Percentiles rank a stretch among this genome's conserved stretches.
These are phyloP conservation scores for Sequoiadendron giganteum DNA, from an alignment of 75 land plant genomes.

Conservation along the genomic window DNA sequence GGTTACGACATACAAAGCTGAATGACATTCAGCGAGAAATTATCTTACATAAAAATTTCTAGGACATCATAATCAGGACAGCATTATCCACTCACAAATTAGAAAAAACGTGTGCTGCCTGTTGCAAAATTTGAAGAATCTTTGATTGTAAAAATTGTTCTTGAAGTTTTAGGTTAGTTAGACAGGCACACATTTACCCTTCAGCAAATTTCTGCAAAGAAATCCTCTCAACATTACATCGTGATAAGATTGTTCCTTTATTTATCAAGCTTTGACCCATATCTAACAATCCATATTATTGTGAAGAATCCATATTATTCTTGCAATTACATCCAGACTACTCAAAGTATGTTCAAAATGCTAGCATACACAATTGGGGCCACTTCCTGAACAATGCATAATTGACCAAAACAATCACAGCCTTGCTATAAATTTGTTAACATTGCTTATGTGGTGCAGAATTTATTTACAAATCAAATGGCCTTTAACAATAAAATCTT, in stretches of 20 bases:
- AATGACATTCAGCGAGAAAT: not conserved
- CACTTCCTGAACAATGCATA: not conserved
- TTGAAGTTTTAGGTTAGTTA: not conserved
- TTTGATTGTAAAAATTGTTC: not conserved
- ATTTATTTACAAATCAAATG: not conserved
- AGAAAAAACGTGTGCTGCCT: not conserved
- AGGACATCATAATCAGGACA: not conserved
- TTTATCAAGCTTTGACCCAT: not conserved
- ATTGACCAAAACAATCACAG: not conserved
- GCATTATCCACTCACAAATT: not conserved
- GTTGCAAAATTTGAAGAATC: not conserved
- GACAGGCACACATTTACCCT: not conserved
- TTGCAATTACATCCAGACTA: not conserved
- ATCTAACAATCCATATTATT: not conserved
- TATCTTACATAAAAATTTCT: not conserved
- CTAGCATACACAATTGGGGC: not conserved
- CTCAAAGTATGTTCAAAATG: not conserved
- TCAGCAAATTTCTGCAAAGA: not conserved
- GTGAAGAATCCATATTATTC: not conserved
- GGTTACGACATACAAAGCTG: not conserved
- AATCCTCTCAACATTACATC: not conserved
- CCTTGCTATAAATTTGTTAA: not conserved
- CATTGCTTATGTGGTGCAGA: not conserved
- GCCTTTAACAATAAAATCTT: not conserved
- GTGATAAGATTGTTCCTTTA: not conserved